These are phyloP conservation scores for Calonectria pseudoreteaudii DNA, from an alignment of 2,329 filamentous ascomycete species.

Conservation along the genomic window DNA sequence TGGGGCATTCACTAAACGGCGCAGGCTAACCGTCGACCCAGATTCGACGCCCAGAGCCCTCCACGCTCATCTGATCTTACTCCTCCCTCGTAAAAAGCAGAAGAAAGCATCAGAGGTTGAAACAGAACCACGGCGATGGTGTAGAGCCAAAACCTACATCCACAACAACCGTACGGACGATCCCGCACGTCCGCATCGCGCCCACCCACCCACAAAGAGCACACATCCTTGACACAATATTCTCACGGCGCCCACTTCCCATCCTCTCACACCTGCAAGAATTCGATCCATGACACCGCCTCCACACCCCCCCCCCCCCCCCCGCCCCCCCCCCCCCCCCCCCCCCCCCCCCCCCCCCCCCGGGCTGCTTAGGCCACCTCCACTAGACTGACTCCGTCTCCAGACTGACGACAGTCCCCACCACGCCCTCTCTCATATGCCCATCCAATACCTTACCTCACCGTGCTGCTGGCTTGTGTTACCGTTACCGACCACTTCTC, in stretches of 20 bases:
- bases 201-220: constrained; percentile 31
- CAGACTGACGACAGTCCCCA: constrained; percentile 28
- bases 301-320: constrained; percentile 42
- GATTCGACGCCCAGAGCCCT: not conserved
- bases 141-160: constrained; percentile 9
- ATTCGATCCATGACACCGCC: constrained; percentile 45
- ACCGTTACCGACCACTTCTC: constrained; percentile 22
- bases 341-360: no score
- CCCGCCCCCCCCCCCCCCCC: constrained; percentile 42
- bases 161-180: constrained; percentile 17
- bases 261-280: constrained; percentile 32
- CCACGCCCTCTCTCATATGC: constrained; percentile 21
- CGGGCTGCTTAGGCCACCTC: constrained; percentile 34
- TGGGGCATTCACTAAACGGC: constrained; percentile 1
- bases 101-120: not conserved
- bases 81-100: not conserved
- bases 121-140: not conserved
- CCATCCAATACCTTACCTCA: constrained; percentile 25
- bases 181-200: constrained; percentile 14
- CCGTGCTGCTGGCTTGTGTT: constrained; percentile 19
- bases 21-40: not conserved
- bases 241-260: constrained; percentile 29
- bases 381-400: constrained; percentile 17
- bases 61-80: not conserved
- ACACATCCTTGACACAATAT: constrained; percentile 36